Base-by-base conservation (phyloP, 371 early-diverging fungal genomes). In the Apophysomyces sp. region DNA sequence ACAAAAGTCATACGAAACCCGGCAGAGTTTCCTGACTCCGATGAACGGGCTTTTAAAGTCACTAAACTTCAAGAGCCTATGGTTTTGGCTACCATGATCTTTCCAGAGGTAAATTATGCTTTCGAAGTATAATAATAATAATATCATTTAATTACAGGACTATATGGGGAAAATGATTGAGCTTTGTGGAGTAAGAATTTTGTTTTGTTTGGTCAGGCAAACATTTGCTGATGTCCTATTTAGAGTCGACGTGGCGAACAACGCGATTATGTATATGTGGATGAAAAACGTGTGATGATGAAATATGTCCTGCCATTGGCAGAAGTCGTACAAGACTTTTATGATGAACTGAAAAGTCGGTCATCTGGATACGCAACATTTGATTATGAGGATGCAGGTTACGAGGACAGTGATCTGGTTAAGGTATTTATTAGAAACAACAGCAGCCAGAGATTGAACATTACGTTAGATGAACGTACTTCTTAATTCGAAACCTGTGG, bases 311-410 rank as follows among this genome's bases (percentile, higher is more conserved):
- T 98, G 27, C 99, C 99, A 1, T 75, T 96, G 73, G 89, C 94
- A 0, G 98, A 98, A 70, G 89, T 98, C 9, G 92, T 96, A 8
- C 91, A 90, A 2, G 93, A 96, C 67, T 98, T 98, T 73, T 94
- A 93, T 73, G 96, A 97, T 73, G 88, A 90, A 66, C 82, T 98
- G 34, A 98, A 98, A 68, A 90, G 92, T 16, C 77, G 87, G 30
- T 90, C 96, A 12, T 92, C 94, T 34, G 98, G 98, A 0, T 98
- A 94, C 76, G 98, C 97, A 0, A 88, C 86, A 40, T 97, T 97
- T 76, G 97, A 97, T 74, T 98, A 98, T 73, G 98, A 97, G 71
- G 98, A 97, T 37, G 83, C 82, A 34, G 97, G 96, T 0, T 97
- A 95, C 74, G 86, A 86, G 57, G 81, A 80, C 16, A 87, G 97